phyloP scores from a whole-genome alignment of 139 green algal genomes.

The Tetradesmus obliquus region DNA sequence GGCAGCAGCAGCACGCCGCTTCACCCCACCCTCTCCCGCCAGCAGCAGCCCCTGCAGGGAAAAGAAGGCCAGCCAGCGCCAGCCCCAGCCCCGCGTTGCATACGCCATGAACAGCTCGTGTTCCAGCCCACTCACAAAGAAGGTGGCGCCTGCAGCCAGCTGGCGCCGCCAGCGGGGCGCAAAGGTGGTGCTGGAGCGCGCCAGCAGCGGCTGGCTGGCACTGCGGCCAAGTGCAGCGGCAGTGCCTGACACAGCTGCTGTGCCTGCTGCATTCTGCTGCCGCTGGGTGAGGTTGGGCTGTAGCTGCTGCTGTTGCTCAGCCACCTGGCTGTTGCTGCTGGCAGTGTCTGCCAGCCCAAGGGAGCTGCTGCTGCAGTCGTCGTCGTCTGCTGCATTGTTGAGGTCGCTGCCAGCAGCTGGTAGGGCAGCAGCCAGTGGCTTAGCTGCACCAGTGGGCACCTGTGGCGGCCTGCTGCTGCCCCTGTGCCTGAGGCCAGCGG shows the following conservation, averaged over 20 bases:
- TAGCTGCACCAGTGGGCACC: not conserved
- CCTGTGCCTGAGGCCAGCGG: not conserved
- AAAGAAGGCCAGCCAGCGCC: conserved; percentile 42
- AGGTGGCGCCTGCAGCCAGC: conserved; percentile 21
- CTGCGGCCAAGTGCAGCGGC: not conserved
- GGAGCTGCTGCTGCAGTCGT: not conserved
- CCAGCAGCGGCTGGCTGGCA: not conserved
- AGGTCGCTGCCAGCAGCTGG: not conserved
- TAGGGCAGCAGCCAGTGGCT: not conserved
- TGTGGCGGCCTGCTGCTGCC: not conserved
- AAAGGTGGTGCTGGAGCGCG: not conserved
- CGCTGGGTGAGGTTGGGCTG: not conserved
- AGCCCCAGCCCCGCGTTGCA: conserved; percentile 10
- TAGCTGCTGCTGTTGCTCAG: not conserved
- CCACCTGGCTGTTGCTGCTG: not conserved
- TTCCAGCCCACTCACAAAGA: conserved; percentile 39
- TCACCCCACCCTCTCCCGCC: not conserved
- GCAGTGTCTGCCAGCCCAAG: not conserved
- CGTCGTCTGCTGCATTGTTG: not conserved
- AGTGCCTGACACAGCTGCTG: not conserved
- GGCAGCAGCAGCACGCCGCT: not conserved
- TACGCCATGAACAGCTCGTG: conserved; percentile 43
- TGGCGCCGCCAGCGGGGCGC: conserved; percentile 34
- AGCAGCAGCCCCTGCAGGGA: conserved; percentile 41
- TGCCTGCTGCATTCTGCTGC: not conserved